Base-by-base conservation (phyloP, 148 eudicot genomes). In the Bassia scoparia region DNA sequence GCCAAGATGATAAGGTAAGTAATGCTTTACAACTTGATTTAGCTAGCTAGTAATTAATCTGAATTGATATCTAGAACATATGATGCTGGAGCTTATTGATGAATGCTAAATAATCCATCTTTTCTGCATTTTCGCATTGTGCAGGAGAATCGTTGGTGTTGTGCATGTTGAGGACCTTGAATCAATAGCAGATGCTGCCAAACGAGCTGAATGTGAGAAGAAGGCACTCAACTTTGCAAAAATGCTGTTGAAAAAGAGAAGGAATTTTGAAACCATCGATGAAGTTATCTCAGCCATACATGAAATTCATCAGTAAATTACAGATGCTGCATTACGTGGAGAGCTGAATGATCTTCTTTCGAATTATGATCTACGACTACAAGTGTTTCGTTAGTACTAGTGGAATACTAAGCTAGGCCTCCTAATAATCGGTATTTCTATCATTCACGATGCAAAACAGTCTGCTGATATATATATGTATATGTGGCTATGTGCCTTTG, bases 161-260 rank as follows among this genome's bases (percentile, higher is more conserved):
- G 97, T 90, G 37, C 98, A 94, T 84, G 97, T 91, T 12, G 98
- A 91, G 79, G 98, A 94, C 81, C 87, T 91, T 38, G 98, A 94
- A 75, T 89, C 96, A 17, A 88, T 94, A 26, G 5, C 80, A 20
- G 90, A 91, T 75, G 76, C 83, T 13, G 53, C 68, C 66, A 86
- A 74, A 75, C 83, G 96, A 64, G 97, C 98, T 56, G 87, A 71
- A 5, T 91, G 98, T 77, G 98, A 94, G 80, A 86, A 88, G 67
- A 83, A 79, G 72, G 97, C 98, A 37, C 97, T 94, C 31, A 66
- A 94, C 79, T 86, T 86, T 71, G 98, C 98, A 20, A 94, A 89
- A 83, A 68, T 78, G 73, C 87, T 94, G 46, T 58, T 91, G 74
- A 94, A 91, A 79, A 85, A 88, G 68, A 83, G 98, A 70, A 74